Evolutionary conservation across 2,329 filamentous ascomycete species (phyloP).

Genomic region (Apiospora phragmitis): DNA sequence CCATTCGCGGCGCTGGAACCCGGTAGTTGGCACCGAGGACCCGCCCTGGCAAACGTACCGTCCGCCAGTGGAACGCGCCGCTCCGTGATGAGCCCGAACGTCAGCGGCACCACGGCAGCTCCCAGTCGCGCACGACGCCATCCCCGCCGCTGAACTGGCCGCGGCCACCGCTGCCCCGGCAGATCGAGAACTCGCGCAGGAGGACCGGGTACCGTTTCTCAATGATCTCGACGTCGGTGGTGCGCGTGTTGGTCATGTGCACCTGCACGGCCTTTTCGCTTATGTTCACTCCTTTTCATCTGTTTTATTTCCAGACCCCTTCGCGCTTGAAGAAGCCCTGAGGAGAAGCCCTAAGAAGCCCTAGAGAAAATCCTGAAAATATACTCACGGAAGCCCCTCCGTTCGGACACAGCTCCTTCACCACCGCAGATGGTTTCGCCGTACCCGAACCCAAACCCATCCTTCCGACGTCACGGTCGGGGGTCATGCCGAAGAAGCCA

Average conservation of each 20-base stretch:
- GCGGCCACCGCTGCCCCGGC: constrained; percentile 55
- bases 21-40: constrained; percentile 59
- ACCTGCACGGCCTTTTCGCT: constrained; percentile 58
- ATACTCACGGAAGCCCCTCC: constrained; percentile 60
- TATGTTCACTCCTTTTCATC: neutral
- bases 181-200: constrained; percentile 61
- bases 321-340: too few species aligned
- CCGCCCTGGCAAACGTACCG: constrained; percentile 67
- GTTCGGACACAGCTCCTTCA: constrained; percentile 62
- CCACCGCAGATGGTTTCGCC: constrained; percentile 75
- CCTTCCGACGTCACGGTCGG: constrained; percentile 12
- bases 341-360: too few species aligned
- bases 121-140: constrained; percentile 69
- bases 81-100: constrained; percentile 70
- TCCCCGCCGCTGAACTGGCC: constrained; percentile 65
- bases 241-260: constrained; percentile 75
- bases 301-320: too few species aligned
- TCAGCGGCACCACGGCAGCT: constrained; percentile 68
- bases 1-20: constrained; percentile 17
- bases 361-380: too few species aligned
- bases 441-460: constrained; percentile 63
- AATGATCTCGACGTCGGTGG: constrained; percentile 70
- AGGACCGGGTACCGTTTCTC: constrained; percentile 70
- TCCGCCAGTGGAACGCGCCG: constrained; percentile 70
- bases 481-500: too few species aligned